phyloP scores from a whole-genome alignment of 257 asterid genomes.

The Solanum pennellii region DNA sequence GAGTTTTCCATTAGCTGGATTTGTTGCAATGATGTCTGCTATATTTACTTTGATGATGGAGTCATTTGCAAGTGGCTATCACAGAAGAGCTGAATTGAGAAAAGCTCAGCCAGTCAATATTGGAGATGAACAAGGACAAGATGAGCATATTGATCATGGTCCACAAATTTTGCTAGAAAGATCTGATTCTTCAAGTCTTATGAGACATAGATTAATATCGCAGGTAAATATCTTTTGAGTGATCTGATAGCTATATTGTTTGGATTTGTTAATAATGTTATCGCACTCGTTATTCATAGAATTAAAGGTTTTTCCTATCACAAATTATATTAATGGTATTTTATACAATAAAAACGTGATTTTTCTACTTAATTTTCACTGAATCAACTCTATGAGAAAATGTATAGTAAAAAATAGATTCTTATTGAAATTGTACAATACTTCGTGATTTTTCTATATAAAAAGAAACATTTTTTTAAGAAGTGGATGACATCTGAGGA shows the following conservation, averaged over 20 bases:
- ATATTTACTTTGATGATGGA: constrained; percentile 16
- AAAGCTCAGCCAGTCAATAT: constrained; percentile 12
- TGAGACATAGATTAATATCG: constrained; percentile 16
- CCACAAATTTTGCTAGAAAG: constrained; percentile 1
- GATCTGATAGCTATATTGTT: not conserved
- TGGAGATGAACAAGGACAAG: constrained; percentile 6
- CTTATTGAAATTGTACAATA: no score
- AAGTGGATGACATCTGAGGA: no score
- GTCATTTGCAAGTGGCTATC: constrained; percentile 8
- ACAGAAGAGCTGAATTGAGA: constrained; percentile 6
- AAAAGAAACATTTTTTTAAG: no score
- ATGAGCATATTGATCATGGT: not conserved
- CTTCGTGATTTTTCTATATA: no score
- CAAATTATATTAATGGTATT: no score
- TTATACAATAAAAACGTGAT: no score
- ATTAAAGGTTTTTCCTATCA: no score
- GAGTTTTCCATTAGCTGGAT: constrained; percentile 13
- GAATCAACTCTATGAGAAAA: no score
- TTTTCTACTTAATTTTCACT: no score
- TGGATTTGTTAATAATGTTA: no score
- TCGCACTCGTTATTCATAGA: no score
- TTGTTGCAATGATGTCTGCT: constrained; percentile 18
- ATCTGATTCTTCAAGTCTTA: constrained; percentile 4
- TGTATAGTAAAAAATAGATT: no score
- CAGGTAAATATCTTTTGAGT: constrained; percentile 7